These are phyloP conservation scores for Meyerozyma elateridarum DNA, from an alignment of 1,139 yeast genomes.

Conservation along the genomic window DNA sequence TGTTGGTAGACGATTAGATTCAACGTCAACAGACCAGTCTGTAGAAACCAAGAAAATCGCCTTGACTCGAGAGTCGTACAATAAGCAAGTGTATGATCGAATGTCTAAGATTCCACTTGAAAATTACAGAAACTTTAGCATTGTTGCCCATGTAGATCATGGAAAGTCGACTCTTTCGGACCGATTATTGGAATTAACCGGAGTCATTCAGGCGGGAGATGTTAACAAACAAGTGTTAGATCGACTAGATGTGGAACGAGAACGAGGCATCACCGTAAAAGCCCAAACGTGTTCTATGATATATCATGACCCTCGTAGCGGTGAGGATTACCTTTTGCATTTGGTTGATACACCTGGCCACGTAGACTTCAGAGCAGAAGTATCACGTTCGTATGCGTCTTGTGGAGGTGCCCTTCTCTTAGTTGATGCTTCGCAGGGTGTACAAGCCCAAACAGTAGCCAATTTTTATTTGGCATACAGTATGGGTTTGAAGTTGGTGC, in stretches of 20 bases:
- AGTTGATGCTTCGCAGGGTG: constrained; percentile 95
- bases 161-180: constrained; percentile 94
- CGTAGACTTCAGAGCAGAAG: constrained; percentile 94
- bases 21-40: constrained; percentile 6
- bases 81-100: constrained; percentile 43
- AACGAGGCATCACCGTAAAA: constrained; percentile 89
- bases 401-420: constrained; percentile 91
- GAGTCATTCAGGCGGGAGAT: constrained; percentile 73
- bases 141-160: constrained; percentile 97
- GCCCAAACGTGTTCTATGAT: constrained; percentile 97
- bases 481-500: constrained; percentile 75
- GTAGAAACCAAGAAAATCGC: constrained; percentile 25
- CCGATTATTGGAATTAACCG: constrained; percentile 78
- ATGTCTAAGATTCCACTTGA: constrained; percentile 72
- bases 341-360: constrained; percentile 98
- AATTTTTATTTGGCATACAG: constrained; percentile 88
- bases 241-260: constrained; percentile 85
- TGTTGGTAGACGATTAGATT: too few relatives aligned
- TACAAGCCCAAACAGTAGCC: constrained; percentile 97
- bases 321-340: constrained; percentile 73
- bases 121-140: constrained; percentile 83
- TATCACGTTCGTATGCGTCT: constrained; percentile 87
- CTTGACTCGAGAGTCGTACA: constrained; percentile 29
- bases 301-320: constrained; percentile 55
- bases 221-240: constrained; percentile 86